phyloP scores from a whole-genome alignment of 108 stramenopile species.

The Cyclotella baltica region DNA sequence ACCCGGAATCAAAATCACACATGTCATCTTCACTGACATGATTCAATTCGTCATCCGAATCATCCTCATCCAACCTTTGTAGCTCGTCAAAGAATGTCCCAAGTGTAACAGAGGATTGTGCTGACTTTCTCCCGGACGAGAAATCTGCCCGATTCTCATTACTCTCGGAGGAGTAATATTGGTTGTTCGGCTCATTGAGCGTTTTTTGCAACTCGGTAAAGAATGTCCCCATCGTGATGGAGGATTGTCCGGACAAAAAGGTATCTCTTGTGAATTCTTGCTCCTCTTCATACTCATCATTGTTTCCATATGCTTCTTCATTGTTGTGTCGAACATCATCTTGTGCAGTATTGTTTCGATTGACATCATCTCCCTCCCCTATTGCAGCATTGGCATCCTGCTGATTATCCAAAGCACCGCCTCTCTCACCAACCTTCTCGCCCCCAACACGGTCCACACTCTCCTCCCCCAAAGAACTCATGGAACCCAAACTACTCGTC shows the following conservation, averaged over 20 bases:
- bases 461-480: neutral
- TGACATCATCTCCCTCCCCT: neutral
- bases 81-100: neutral
- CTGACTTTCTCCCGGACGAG: conserved; percentile 1
- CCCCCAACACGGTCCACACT: neutral
- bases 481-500: neutral
- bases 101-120: neutral
- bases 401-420: neutral
- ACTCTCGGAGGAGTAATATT: no score
- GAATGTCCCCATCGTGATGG: conserved; percentile 8
- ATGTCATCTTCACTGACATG: conserved; percentile 22
- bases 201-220: conserved; percentile 7
- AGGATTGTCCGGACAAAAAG: neutral
- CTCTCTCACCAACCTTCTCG: no score
- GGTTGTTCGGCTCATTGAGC: no score
- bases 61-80: neutral
- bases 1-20: conserved; percentile 51
- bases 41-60: neutral
- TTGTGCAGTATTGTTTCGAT: no score
- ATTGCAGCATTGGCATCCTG: neutral
- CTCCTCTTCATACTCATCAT: neutral
- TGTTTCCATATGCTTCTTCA: neutral
- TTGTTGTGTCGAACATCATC: neutral
- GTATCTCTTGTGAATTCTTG: neutral
- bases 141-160: no score